Evolutionary conservation across 345 rosid species (phyloP), one percentile per base, ranked within the genome.

Genomic region (Hirschfeldia incana): DNA sequence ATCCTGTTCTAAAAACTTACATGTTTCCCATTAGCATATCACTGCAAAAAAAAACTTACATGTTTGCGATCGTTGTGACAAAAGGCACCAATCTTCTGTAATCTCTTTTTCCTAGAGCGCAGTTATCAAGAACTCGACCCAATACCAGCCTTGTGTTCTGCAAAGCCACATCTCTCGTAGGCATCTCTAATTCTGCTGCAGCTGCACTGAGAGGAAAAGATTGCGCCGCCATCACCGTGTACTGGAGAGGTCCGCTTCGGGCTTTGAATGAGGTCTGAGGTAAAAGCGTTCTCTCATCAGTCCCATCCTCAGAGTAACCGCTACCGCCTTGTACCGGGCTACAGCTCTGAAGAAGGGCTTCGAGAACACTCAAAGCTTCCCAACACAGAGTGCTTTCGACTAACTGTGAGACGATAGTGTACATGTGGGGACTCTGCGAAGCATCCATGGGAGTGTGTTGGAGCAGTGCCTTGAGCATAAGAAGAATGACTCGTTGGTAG

Each of bases 361-460:
- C 98, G 72, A 94, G 79, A 17, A 95, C 99, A 66, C 93, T 89
- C 65, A 90, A 74, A 30, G 99, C 99, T 76, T 95, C 99, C 97
- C 97, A 95, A 69, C 93, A 95, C 85, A 95, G 66, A 4, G 97
- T 87, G 85, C 98, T 95, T 87, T 95, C 99, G 28, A 93, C 97
- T 70, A 95, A 83, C 85, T 95, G 99, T 27, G 97, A 95, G 66
- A 95, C 99, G 15, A 95, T 88, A 9, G 97, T 93, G 76, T 95
- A 95, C 99, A 93, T 95, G 82, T 90, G 96, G 0, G 99, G 98
- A 76, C 96, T 91, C 75, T 93, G 99, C 17, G 99, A 89, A 69
- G 98, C 91, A 75, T 93, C 99, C 97, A 91, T 90, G 63, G 98
- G 97, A 65, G 99, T 93, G 82, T 93, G 98, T 87, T 90, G 97